A percentile compares a stretch with the other conserved stretches of the same genome.
Evolutionary conservation across 2,329 filamentous ascomycete genomes (phyloP).

Genomic region (Fusarium concolor): DNA sequence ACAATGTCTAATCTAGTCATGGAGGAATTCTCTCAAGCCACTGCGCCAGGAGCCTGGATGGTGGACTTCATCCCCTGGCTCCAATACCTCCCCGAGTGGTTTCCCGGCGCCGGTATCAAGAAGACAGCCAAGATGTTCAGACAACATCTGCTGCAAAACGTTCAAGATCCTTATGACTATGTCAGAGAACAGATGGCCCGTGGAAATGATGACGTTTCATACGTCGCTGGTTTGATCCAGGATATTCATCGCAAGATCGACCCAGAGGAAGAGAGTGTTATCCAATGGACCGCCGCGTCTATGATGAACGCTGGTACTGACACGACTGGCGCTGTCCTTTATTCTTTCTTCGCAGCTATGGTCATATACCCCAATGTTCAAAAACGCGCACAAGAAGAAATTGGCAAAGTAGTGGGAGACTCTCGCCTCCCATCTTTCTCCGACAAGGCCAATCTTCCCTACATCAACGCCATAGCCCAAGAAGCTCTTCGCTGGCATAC

Average conservation of each 20-base stretch:
- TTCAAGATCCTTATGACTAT: constrained; percentile 4
- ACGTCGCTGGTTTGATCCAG: constrained; percentile 8
- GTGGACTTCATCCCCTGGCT: constrained; percentile 18
- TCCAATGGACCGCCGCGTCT: constrained; percentile 18
- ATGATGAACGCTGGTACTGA: constrained; percentile 51
- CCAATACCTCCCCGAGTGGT: not conserved
- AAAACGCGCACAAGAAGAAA: constrained; percentile 53
- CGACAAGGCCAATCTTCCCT: constrained; percentile 59
- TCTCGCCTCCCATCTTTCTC: constrained; percentile 56
- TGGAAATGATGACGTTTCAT: constrained; percentile 1
- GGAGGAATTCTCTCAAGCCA: constrained; percentile 23
- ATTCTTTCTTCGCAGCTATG: constrained; percentile 59
- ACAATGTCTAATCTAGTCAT: constrained; percentile 15
- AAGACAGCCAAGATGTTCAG: constrained; percentile 2
- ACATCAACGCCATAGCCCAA: constrained; percentile 50
- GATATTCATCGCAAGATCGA: constrained; percentile 10
- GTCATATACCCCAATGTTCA: constrained; percentile 56
- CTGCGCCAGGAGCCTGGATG: constrained; percentile 10
- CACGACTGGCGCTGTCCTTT: constrained; percentile 45
- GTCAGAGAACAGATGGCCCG: not conserved
- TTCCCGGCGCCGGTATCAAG: constrained; percentile 8
- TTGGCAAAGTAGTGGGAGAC: constrained; percentile 57
- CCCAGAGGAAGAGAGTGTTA: constrained; percentile 10
- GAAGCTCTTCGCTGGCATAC: constrained; percentile 50
- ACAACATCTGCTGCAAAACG: not conserved